Percentiles rank a stretch among this genome's conserved stretches.
Conservation (phyloP, 2,329 filamentous ascomycete species). For the Bipolaris zeicola region DNA sequence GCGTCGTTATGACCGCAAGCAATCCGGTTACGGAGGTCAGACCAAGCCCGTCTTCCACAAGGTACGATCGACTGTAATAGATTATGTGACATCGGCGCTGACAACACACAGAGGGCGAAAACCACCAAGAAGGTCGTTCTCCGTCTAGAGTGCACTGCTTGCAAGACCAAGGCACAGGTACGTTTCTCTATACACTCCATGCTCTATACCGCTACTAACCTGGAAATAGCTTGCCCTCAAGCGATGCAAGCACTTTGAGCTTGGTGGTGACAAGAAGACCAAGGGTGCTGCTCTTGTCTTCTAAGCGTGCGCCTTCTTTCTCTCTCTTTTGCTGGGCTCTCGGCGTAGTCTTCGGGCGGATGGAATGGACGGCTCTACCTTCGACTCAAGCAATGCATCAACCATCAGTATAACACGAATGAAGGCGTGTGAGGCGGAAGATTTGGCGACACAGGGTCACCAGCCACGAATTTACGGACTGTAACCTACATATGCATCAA, state of each 20-base stretch:
- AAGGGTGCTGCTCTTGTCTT: conserved; percentile 99
- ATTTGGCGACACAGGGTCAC: conserved; percentile 42
- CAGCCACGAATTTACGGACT: conserved; percentile 45
- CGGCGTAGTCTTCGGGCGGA: conserved; percentile 48
- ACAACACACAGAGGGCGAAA: conserved; percentile 82
- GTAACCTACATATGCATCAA: conserved; percentile 50
- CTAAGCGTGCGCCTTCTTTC: conserved; percentile 68
- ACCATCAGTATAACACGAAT: conserved; percentile 27
- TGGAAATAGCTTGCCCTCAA: conserved; percentile 91
- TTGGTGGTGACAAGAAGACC: conserved; percentile 99
- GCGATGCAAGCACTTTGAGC: conserved; percentile 99
- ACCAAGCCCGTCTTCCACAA: conserved; percentile 99
- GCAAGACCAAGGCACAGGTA: conserved; percentile 65
- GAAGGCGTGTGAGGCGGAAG: conserved; percentile 36
- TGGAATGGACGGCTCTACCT: conserved; percentile 44
- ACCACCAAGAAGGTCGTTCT: conserved; percentile 99
- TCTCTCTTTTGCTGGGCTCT: conserved; percentile 49
- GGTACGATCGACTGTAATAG: conserved; percentile 21
- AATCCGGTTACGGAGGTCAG: conserved; percentile 99
- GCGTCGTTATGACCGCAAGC: conserved; percentile 90
- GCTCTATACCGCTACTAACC: conserved; percentile 21
- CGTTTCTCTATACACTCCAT: not conserved
- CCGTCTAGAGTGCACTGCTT: conserved; percentile 94
- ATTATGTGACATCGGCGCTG: conserved; percentile 7
- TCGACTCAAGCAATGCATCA: conserved; percentile 42